Percentiles rank a stretch among this genome's conserved stretches.
phyloP scores from a whole-genome alignment of 2,329 filamentous ascomycete species.

The Stachybotrys echinatus region DNA sequence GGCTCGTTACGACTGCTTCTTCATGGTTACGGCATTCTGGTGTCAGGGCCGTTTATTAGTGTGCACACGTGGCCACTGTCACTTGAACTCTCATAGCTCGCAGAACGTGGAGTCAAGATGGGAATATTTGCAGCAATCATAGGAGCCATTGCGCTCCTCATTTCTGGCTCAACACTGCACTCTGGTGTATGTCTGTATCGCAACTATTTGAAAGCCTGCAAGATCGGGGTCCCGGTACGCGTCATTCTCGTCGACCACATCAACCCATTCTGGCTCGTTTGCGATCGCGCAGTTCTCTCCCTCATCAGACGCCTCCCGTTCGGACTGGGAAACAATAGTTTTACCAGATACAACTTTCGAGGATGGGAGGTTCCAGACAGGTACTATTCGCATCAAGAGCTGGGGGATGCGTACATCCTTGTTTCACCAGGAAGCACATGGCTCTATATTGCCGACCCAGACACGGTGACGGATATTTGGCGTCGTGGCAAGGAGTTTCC shows the following conservation, averaged over 20 bases:
- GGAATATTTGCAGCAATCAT: too few relatives aligned
- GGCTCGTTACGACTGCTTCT: too few relatives aligned
- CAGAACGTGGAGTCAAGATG: too few relatives aligned
- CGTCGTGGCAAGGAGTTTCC: slow-evolving; percentile 2
- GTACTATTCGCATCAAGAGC: slow-evolving; percentile 15
- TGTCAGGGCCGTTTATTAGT: too few relatives aligned
- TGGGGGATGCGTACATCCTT: slow-evolving; percentile 15
- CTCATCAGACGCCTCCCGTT: not conserved
- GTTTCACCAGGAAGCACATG: slow-evolving; percentile 5
- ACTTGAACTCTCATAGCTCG: too few relatives aligned
- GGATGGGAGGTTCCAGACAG: slow-evolving; percentile 20
- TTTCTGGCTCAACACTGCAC: not conserved
- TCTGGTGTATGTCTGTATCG: not conserved
- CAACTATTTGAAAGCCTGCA: slow-evolving; percentile 11
- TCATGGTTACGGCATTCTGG: too few relatives aligned
- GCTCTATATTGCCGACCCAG: slow-evolving; percentile 7
- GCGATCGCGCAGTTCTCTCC: slow-evolving; percentile 15
- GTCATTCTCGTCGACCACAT: slow-evolving; percentile 22
- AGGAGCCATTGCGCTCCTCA: not conserved
- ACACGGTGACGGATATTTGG: slow-evolving; percentile 3
- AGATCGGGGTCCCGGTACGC: slow-evolving; percentile 22
- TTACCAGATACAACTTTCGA: slow-evolving; percentile 23
- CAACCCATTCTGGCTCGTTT: slow-evolving; percentile 23
- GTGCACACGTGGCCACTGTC: too few relatives aligned
- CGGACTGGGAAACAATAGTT: slow-evolving; percentile 13